A percentile compares a stretch with the other conserved stretches of the same genome.
Evolutionary conservation across 768 basidiomycete genomes (phyloP).

Genomic region (Pleurotus cornucopiae): DNA sequence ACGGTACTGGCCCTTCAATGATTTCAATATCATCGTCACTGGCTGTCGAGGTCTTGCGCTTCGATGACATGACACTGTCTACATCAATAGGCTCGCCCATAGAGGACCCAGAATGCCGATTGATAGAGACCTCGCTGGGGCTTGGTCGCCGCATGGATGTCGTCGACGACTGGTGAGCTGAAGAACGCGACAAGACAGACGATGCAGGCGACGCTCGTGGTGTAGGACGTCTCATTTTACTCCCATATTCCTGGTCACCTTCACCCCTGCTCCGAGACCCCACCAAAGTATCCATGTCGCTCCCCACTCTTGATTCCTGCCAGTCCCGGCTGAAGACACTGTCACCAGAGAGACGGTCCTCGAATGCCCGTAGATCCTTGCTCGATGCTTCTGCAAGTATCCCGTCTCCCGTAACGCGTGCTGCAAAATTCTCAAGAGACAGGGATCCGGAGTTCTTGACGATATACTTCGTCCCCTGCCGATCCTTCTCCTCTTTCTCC

Average conservation of each 20-base stretch:
- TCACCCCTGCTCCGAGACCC: constrained; percentile 1
- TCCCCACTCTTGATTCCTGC: constrained; percentile 61
- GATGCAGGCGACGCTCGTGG: constrained; percentile 38
- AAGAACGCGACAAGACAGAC: constrained; percentile 37
- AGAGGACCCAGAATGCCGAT: constrained; percentile 40
- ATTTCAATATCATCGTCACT: constrained; percentile 58
- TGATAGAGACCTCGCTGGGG: constrained; percentile 37
- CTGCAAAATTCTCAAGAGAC: constrained; percentile 67
- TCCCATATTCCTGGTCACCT: constrained; percentile 17
- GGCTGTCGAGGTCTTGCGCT: constrained; percentile 43
- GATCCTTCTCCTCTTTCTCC: constrained; percentile 35
- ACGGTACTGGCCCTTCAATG: constrained; percentile 38
- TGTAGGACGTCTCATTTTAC: constrained; percentile 19
- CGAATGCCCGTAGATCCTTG: constrained; percentile 49
- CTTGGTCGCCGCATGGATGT: constrained; percentile 48
- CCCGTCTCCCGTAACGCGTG: constrained; percentile 61
- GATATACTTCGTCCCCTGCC: constrained; percentile 25
- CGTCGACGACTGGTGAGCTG: constrained; percentile 35
- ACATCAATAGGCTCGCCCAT: constrained; percentile 39
- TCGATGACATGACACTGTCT: constrained; percentile 33
- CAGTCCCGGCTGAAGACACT: constrained; percentile 71
- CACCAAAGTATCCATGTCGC: constrained; percentile 25
- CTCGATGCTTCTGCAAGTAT: constrained; percentile 31
- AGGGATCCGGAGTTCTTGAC: constrained; percentile 69
- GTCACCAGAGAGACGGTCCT: constrained; percentile 61